Evolutionary conservation across 257 asterid species (phyloP).

Genomic region (Solanum ossicruentum): DNA sequence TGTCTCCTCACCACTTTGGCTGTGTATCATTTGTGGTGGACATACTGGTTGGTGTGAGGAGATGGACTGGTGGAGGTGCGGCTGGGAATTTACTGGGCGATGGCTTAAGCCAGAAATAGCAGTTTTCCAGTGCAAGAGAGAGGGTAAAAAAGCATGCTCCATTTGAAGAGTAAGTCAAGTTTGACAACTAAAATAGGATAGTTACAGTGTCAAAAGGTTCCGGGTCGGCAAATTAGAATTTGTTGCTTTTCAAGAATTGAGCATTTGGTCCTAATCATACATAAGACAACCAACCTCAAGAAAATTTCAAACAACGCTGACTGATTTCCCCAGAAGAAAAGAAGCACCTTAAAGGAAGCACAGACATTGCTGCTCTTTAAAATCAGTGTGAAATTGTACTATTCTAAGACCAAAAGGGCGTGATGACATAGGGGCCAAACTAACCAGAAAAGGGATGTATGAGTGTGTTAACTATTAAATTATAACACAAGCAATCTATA

Average conservation of each 20-base stretch:
- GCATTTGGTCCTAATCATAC: not conserved
- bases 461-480: not conserved
- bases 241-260: not conserved
- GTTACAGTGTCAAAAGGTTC: not conserved
- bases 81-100: not conserved
- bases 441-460: not conserved
- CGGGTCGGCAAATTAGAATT: not conserved
- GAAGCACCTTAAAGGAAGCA: not conserved
- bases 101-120: not conserved
- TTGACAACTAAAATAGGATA: not conserved
- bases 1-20: not conserved
- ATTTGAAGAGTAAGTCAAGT: not conserved
- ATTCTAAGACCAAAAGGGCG: not conserved
- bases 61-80: not conserved
- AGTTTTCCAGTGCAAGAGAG: not conserved
- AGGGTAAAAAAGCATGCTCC: not conserved
- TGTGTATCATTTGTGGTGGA: not conserved
- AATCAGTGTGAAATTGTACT: not conserved
- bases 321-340: not conserved
- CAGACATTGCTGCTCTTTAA: not conserved
- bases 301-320: not conserved
- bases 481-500: not conserved
- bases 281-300: not conserved
- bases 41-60: not conserved
- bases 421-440: not conserved